Percentiles rank a stretch among this genome's conserved stretches.
Evolutionary conservation across 768 basidiomycete genomes (phyloP).

Genomic region (Pulveroboletus sp.): DNA sequence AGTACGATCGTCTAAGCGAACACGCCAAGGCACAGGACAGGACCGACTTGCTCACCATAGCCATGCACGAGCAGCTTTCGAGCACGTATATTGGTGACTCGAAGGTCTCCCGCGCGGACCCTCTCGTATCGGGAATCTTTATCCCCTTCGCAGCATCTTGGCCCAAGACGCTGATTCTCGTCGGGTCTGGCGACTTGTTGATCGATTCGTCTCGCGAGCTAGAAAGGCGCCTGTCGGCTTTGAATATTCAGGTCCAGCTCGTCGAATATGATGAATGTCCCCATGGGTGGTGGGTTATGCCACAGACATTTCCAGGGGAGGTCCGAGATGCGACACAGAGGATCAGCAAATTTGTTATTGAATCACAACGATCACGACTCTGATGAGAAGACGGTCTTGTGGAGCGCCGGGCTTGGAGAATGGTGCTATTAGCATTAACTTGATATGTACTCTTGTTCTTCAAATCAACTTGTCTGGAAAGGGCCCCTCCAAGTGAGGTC

Average conservation of each 20-base stretch:
- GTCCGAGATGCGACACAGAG: constrained; percentile 9
- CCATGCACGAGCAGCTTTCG: rapidly evolving
- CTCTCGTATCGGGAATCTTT: constrained; percentile 14
- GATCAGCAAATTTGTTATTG: constrained; percentile 6
- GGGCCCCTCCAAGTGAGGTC: no score
- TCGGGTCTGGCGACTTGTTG: constrained; percentile 17
- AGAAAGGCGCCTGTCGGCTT: neutral
- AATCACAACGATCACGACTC: constrained; percentile 26
- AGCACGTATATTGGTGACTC: constrained; percentile 12
- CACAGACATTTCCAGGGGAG: constrained; percentile 11
- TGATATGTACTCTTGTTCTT: no score
- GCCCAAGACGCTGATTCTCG: constrained; percentile 24
- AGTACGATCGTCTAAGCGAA: neutral
- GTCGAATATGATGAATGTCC: constrained; percentile 23
- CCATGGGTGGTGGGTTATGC: constrained; percentile 23
- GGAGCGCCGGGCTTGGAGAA: no score
- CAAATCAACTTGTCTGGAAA: no score
- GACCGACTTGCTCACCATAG: neutral
- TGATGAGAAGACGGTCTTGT: neutral
- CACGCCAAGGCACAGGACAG: neutral
- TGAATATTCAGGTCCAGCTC: constrained; percentile 12
- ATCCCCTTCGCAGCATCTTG: constrained; percentile 18
- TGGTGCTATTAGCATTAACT: no score
- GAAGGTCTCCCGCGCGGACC: constrained; percentile 5
- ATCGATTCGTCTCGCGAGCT: constrained; percentile 11